phyloP scores from a whole-genome alignment of 257 asterid species.

The Penstemon davidsonii region DNA sequence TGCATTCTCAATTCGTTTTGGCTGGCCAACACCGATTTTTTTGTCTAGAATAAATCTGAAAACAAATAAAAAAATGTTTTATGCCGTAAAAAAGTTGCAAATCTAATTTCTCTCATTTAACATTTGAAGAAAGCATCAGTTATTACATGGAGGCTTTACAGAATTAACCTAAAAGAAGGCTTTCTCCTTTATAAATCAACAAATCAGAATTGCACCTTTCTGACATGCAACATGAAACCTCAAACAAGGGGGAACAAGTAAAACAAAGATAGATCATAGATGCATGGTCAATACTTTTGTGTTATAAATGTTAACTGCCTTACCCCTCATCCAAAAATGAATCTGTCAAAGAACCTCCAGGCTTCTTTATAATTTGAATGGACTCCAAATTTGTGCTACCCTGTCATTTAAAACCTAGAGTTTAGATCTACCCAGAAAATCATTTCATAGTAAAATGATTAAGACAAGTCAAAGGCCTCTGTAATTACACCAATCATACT shows the following conservation, averaged over 20 bases:
- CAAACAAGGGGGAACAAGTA: not conserved
- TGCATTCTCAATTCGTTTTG: slow-evolving; percentile 94
- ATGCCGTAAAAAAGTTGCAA: not conserved
- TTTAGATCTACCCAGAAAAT: not conserved
- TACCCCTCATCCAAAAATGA: slow-evolving; percentile 93
- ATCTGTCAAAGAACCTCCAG: slow-evolving; percentile 87
- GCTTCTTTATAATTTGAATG: slow-evolving; percentile 88
- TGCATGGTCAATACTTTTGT: not conserved
- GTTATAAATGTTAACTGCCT: slow-evolving; percentile 16
- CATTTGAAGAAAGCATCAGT: not conserved
- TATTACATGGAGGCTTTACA: not conserved
- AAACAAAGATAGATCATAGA: not conserved
- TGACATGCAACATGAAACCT: not conserved
- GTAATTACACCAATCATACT: not conserved
- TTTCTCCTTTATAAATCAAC: not conserved
- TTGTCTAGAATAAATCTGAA: slow-evolving; percentile 93
- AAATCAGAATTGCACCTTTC: not conserved
- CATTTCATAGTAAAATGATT: not conserved
- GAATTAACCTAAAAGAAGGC: no score
- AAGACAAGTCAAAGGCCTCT: not conserved
- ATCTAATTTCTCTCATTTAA: not conserved
- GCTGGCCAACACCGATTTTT: slow-evolving; percentile 96
- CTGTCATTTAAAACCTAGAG: slow-evolving; percentile 44
- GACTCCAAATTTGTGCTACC: slow-evolving; percentile 92
- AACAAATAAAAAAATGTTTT: slow-evolving; percentile 12